Percentiles rank a stretch among this genome's conserved stretches.
Conservation (phyloP, 495 filamentous ascomycete genomes). For the Aspergillus indologenus region DNA sequence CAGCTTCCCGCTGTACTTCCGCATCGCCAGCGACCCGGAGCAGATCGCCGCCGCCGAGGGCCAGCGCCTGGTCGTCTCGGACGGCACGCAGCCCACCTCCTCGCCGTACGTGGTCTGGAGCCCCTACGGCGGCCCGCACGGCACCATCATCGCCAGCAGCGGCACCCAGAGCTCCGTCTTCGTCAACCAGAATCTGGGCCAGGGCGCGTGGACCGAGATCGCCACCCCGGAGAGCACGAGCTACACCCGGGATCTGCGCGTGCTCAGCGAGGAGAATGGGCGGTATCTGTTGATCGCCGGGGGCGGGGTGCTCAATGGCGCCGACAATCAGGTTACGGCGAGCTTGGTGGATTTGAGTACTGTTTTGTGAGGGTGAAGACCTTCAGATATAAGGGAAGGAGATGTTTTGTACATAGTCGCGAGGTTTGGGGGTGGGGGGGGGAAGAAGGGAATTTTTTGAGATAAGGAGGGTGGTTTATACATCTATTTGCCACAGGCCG, state of each 20-base stretch:
- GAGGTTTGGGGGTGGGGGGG: too few species aligned
- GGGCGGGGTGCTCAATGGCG: constrained; percentile 23
- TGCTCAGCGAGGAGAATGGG: constrained; percentile 35
- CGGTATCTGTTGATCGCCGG: constrained; percentile 16
- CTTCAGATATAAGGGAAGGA: too few species aligned
- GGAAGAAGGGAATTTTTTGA: too few species aligned
- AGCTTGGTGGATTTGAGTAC: constrained; percentile 30
- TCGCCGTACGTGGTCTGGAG: constrained; percentile 57
- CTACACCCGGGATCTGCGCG: constrained; percentile 51
- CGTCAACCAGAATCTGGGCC: constrained; percentile 54
- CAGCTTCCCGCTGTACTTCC: constrained; percentile 59
- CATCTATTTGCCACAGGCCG: too few species aligned
- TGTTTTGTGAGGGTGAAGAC: constrained; percentile 2
- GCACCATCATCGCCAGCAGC: constrained; percentile 56
- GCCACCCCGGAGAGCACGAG: constrained; percentile 42
- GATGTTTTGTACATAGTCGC: too few species aligned
- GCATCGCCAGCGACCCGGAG: constrained; percentile 49
- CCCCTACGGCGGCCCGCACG: constrained; percentile 51
- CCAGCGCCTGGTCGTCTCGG: constrained; percentile 41
- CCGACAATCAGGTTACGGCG: constrained; percentile 29
- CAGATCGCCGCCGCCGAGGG: constrained; percentile 45
- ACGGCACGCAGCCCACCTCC: constrained; percentile 49
- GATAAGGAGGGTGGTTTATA: too few species aligned
- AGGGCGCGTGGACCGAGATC: constrained; percentile 53
- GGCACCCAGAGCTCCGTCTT: constrained; percentile 53